Conservation (phyloP, 495 filamentous ascomycete species). For the Penicillium nucicola region DNA sequence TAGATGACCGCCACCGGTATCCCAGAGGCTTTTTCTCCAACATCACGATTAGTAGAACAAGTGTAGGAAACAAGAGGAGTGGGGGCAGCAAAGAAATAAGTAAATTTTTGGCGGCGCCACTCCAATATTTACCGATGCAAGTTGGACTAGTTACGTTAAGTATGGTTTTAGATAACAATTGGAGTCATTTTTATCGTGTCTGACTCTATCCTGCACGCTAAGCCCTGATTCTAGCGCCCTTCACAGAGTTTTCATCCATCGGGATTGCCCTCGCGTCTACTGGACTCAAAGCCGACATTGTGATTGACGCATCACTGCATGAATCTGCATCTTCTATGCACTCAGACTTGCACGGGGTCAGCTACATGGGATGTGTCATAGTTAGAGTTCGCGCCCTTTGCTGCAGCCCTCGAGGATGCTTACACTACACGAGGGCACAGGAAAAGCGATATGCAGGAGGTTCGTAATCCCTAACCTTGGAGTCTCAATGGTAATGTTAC, state of each 20-base stretch:
- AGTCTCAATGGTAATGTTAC: neutral
- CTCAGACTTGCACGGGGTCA: neutral
- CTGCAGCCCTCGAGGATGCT: neutral
- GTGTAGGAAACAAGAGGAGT: neutral
- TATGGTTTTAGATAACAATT: neutral
- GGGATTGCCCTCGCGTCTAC: conserved; percentile 1
- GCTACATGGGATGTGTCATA: neutral
- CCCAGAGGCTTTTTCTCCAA: conserved; percentile 9
- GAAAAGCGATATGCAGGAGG: neutral
- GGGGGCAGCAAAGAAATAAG: neutral
- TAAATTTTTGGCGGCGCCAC: neutral
- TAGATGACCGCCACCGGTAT: conserved; percentile 20
- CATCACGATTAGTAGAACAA: neutral
- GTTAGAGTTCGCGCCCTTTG: conserved; percentile 2
- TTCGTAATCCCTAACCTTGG: too few species aligned
- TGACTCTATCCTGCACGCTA: neutral
- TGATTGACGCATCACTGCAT: conserved; percentile 3
- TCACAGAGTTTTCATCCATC: neutral
- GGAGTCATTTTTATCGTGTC: neutral
- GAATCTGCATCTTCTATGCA: neutral
- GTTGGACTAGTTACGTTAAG: too few species aligned
- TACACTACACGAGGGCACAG: neutral
- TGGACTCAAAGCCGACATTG: neutral
- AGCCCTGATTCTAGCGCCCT: neutral
- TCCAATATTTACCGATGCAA: neutral